Percentiles rank a stretch among this genome's conserved stretches.
These are phyloP conservation scores for Teratosphaeria epicoccoides DNA, from an alignment of 2,329 filamentous ascomycete genomes.

Conservation along the genomic window DNA sequence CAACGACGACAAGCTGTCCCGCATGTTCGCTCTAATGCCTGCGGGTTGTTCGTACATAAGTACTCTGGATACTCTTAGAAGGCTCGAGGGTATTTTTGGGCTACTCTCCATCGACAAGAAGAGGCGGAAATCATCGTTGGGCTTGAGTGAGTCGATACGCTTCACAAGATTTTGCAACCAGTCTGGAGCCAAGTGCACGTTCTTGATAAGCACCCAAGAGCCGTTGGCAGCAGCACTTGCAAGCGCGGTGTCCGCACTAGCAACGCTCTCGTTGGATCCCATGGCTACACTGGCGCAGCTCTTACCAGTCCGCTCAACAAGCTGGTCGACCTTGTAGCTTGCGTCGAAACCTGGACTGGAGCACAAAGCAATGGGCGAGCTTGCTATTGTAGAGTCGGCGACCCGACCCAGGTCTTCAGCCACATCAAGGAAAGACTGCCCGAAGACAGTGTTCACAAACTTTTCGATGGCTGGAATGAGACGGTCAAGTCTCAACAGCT, in stretches of 20 bases:
- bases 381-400: constrained; percentile 71
- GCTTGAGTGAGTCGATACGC: constrained; percentile 87
- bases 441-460: constrained; percentile 83
- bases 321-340: constrained; percentile 94
- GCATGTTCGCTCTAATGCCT: constrained; percentile 95
- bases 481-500: constrained; percentile 87
- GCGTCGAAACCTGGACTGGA: constrained; percentile 96
- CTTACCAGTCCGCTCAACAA: constrained; percentile 73
- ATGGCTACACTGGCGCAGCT: constrained; percentile 96
- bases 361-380: constrained; percentile 77
- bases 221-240: constrained; percentile 83
- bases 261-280: constrained; percentile 90
- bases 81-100: constrained; percentile 87
- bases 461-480: constrained; percentile 87
- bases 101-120: constrained; percentile 98
- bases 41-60: constrained; percentile 98
- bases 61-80: constrained; percentile 84
- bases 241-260: constrained; percentile 91
- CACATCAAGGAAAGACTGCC: constrained; percentile 67
- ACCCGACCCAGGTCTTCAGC: constrained; percentile 78
- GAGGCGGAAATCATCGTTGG: constrained; percentile 81
- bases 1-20: constrained; percentile 79
- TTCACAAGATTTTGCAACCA: constrained; percentile 98
- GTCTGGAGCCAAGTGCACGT: constrained; percentile 88
- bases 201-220: constrained; percentile 96